Base-by-base conservation (phyloP, 2,329 filamentous ascomycete genomes). In the Neofusicoccum kwambonambiense region DNA sequence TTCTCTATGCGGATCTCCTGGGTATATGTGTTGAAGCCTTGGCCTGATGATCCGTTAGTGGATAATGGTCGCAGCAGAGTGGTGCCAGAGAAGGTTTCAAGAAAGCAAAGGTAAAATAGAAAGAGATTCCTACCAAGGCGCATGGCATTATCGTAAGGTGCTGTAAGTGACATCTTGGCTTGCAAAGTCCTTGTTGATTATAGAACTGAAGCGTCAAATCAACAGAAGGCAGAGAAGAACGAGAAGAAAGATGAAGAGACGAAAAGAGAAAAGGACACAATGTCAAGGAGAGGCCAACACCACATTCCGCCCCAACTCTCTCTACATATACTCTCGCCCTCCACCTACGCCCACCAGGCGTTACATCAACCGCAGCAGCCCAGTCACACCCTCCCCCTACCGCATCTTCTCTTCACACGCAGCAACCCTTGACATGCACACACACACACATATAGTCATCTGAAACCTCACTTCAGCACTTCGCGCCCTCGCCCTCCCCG, bases 11-110 rank as follows among this genome's bases (percentile, higher is more conserved):
- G 74, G 49, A 77, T 76, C 65, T 78, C 75, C 63, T 78, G 76
- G 3, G 76, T 78, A 56, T 77, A 78, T 15, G 77, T 78, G 47
- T 79, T 79, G 69, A 78, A 78, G 57, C 76, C 74, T 66, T 74
- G 72, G 11, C 72, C 72, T 71, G 69, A 65, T 63, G 66, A 37
- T 1, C 5, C 15, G 4, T 58, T 15, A 58, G 31, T n/a, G 3
- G 37, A 34, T 3, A 22, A 22, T 22, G 22, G 3, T 22, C 22
- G 3, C 15, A 39, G 3, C 17, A 34, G n/a, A 44, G 27, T 54
- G 64, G 62, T 44, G 22, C 41, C 37, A 7, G 5, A 42, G 39
- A 34, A 17, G 5, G 13, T 4, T 5, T 4, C 13, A 7, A 39
- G 31, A 17, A 44, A 37, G 5, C 9, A 7, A 27, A 22, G 12